Evolutionary conservation across 2,329 filamentous ascomycete genomes (phyloP), one percentile per base, ranked within the genome.

Genomic region (Colletotrichum zoysiae): DNA sequence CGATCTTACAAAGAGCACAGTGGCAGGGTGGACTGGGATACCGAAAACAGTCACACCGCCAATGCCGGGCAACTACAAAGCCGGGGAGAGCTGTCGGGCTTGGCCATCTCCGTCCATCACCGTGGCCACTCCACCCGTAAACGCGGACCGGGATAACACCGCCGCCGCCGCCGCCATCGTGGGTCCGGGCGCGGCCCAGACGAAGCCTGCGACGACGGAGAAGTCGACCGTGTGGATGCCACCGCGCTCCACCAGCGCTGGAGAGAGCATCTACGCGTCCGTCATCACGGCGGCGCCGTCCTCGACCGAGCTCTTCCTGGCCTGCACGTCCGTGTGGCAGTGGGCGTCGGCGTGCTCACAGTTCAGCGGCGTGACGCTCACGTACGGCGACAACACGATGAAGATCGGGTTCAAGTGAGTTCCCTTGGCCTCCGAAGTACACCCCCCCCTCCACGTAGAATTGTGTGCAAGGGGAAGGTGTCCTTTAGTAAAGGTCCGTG

Each of bases 221-320:
- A 26, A 70, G 55, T 60, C 62, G 55, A 70, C 61, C 14, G 50
- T 73, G 33, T 73, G 70, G 70, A 57, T 73, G n/a, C 70, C 70
- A 35, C 63, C 70, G 50, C 70, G 61, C 18, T 59, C 57, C 35
- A 66, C 70, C 20, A 16, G 56, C 26, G 67, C 44, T 14, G 61
- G 66, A 23, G 57, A 70, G 11, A 51, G 50, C 35, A 70, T 73
- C 14, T 70, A 70, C 42, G 67, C 70, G 16, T 73, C 70, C 44
- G 67, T 73, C 61, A 70, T 73, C 51, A 70, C 70, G 42, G 70
- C 70, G 20, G 70, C 62, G n/a, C 62, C 67, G 42, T 65, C 65
- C n/a, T 70, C 67, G n/a, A 70, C 70, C 7, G 70, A 70, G 38
- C 59, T 51, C 9, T 26, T 66, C 40, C 38, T 70, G 6, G 70